A percentile compares a stretch with the other conserved stretches of the same genome.
phyloP scores from a whole-genome alignment of 495 filamentous ascomycete species.

The Aspergillus homomorphus region DNA sequence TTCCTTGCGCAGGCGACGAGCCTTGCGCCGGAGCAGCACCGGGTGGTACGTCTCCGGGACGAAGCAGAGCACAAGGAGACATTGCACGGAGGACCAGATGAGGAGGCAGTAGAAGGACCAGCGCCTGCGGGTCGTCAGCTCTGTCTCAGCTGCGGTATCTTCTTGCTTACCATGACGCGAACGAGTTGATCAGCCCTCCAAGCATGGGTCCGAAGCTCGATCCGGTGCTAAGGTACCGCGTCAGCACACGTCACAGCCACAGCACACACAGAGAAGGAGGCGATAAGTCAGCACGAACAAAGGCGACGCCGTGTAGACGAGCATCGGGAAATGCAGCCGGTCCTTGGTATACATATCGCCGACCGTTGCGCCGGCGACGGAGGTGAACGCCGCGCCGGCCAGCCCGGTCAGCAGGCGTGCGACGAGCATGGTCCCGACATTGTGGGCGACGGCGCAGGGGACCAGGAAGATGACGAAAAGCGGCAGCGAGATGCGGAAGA shows the following conservation, averaged over 20 bases:
- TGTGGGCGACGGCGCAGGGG: conserved; percentile 73
- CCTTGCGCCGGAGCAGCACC: conserved; percentile 50
- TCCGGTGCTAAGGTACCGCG: conserved; percentile 39
- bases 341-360: conserved; percentile 72
- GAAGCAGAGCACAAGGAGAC: conserved; percentile 56
- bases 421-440: conserved; percentile 71
- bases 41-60: conserved; percentile 81
- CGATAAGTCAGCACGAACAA: conserved; percentile 46
- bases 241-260: background rate
- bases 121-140: conserved; percentile 24
- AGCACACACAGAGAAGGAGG: background rate
- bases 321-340: conserved; percentile 64
- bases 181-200: conserved; percentile 67
- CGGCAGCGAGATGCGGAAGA: conserved; percentile 68
- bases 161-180: conserved; percentile 50
- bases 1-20: conserved; percentile 56
- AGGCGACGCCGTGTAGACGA: conserved; percentile 61
- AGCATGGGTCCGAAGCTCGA: conserved; percentile 33
- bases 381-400: conserved; percentile 74
- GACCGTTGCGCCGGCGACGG: conserved; percentile 78
- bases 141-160: background rate
- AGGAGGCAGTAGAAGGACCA: conserved; percentile 80
- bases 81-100: conserved; percentile 63
- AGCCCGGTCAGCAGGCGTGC: conserved; percentile 75
- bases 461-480: conserved; percentile 75